Evolutionary conservation across 768 basidiomycete genomes (phyloP), one percentile per base, ranked within the genome.

Genomic region (Kwoniella pini): DNA sequence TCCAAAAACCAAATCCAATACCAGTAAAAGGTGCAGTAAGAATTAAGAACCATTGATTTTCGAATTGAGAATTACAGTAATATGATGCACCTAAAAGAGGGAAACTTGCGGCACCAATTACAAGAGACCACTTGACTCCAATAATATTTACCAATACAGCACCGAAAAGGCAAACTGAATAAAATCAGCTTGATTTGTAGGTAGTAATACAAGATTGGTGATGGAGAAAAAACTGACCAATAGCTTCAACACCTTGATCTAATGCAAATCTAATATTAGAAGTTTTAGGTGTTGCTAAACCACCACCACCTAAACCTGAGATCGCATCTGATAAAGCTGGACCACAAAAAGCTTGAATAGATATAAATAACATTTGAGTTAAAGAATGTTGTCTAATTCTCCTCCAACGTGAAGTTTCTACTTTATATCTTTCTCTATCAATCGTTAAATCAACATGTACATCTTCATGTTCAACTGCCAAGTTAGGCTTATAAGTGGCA

Each of bases 71-170:
- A 27, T 55, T 55, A 15, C 40, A 43, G 11, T 55, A 44, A 30
- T 43, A 55, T 15, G 54, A 55, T 9, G 54, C 54, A 2, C 54
- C 54, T 4, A 40, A 30, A 9, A 55, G 43, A 10, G 54, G 54
- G 54, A 66, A 58, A 4, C 48, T 24, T 19, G 50, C 19, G 27
- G 62, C 67, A 9, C 54, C 57, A 24, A 71, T 63, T 28, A 66
- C 46, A 33, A 62, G 59, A 10, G 67, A 44, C 62, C 62, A 68
- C 31, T 66, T 63, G 28, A 60, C 68, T 11, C 70, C 70, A 48
- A 71, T 30, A 40, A 64, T 63, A 61, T 71, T 71, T 57, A 71
- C 57, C 26, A 71, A 24, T 6, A 67, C 67, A 52, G 66, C 67
- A 28, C 70, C 70, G 56, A 68, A 61, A 1, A 71, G 49, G n/a